Evolutionary conservation across 1,139 yeast species (phyloP), one percentile per base, ranked within the genome.

Genomic region (Pneumocystis wakefieldiae): DNA sequence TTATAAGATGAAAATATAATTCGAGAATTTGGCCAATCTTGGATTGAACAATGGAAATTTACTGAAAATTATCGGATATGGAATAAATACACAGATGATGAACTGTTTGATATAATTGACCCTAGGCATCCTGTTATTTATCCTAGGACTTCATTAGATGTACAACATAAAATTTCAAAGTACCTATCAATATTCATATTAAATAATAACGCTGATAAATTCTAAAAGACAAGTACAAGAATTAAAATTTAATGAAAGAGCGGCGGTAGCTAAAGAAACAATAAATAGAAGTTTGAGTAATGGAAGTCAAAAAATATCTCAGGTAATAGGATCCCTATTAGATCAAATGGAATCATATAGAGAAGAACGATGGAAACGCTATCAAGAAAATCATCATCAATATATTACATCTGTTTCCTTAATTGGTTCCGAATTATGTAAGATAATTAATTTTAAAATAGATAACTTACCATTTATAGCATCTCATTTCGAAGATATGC

Each of bases 41-140:
- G 86, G 78, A 78, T 86, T 24, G 77, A 78, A 7, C 72, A 71
- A 15, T 92, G 97, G 95, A 79, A 78, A 67, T 67, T 71, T 37
- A 84, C 96, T 0, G 79, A 81, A 65, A 89, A 87, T 71, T 91
- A 77, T 74, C 75, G 79, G 61, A 80, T 89, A 7, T 92, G 95
- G 81, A 80, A 86, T 70, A 70, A 75, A 36, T 79, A 78, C 67
- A 88, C 97, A 1, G 97, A 91, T 72, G 95, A 88, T 71, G 91
- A 91, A 70, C 78, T 92, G 41, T 91, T 91, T 76, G 95, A 90
- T 70, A 83, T 92, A 67, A 84, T 89, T 64, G 88, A 85, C 66
- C 96, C 97, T 0, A 79, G 80, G 65, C 97, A 91, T 73, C 72
- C 83, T 62, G 81, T 64, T 5, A 62, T 64, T 12, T 28, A 42